Conservation (phyloP, 2,329 filamentous ascomycete genomes). For the Zopfia rhizophila region DNA sequence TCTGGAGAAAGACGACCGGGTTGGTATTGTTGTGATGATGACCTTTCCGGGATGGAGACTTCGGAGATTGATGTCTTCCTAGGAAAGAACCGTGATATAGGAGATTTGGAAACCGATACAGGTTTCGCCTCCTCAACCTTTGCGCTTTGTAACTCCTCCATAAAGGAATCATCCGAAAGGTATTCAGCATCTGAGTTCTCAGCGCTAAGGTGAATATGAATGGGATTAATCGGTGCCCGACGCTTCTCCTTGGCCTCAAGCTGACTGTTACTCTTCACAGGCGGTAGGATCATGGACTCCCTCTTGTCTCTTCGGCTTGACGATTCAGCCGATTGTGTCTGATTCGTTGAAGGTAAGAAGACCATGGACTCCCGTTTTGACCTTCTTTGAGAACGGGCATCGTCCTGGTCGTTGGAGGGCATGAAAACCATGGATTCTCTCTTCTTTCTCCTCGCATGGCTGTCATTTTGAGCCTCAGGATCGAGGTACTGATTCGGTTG, state of each 20-base stretch:
- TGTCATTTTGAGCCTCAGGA: constrained; percentile 16
- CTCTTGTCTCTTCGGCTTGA: constrained; percentile 35
- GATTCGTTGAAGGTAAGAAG: constrained; percentile 35
- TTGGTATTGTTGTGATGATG: constrained; percentile 51
- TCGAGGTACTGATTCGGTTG: constrained; percentile 20
- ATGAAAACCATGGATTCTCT: constrained; percentile 31
- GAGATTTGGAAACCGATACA: constrained; percentile 82
- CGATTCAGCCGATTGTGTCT: constrained; percentile 24
- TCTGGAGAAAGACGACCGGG: constrained; percentile 41
- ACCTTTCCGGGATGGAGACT: constrained; percentile 36
- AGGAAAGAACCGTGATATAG: constrained; percentile 73
- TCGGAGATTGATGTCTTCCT: constrained; percentile 39
- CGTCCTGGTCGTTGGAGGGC: constrained; percentile 26
- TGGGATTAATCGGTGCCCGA: constrained; percentile 52
- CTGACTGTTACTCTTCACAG: constrained; percentile 35
- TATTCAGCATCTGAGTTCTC: constrained; percentile 59
- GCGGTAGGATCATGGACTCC: constrained; percentile 40
- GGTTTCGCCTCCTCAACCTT: constrained; percentile 86
- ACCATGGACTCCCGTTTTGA: constrained; percentile 47
- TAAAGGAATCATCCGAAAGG: constrained; percentile 80
- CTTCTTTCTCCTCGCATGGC: constrained; percentile 17
- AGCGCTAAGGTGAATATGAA: constrained; percentile 47
- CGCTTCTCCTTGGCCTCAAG: constrained; percentile 51
- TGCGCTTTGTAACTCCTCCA: constrained; percentile 86
- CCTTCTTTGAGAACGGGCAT: constrained; percentile 29